phyloP scores from a whole-genome alignment of 345 rosid species.

The Eucalyptus tenuipes region DNA sequence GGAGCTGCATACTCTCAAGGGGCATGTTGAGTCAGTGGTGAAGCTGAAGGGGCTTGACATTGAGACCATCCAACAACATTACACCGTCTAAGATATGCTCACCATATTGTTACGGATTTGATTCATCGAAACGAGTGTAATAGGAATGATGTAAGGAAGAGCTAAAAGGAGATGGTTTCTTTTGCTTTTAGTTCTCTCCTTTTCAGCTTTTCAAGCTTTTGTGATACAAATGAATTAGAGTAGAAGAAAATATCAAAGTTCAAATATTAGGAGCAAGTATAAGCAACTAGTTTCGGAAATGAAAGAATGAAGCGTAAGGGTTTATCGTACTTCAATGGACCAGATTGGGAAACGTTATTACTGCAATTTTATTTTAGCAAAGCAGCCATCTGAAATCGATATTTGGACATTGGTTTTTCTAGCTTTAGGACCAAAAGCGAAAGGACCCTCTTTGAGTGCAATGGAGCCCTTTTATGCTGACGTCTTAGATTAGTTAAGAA shows the following conservation, averaged over 20 bases:
- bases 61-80: constrained; percentile 63
- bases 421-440: background rate
- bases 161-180: background rate
- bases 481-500: background rate
- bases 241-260: background rate
- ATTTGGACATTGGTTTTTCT: background rate
- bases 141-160: background rate
- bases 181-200: background rate
- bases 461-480: background rate
- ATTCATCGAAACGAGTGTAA: background rate
- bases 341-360: background rate
- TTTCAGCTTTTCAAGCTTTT: background rate
- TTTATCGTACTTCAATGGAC: background rate
- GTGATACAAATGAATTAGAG: background rate
- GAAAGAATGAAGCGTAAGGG: background rate
- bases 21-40: constrained; percentile 67
- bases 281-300: background rate
- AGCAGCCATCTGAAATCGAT: background rate
- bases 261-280: background rate
- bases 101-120: background rate
- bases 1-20: constrained; percentile 63
- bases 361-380: background rate
- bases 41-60: constrained; percentile 66
- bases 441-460: background rate
- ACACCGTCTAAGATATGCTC: constrained; percentile 22